Percentiles rank a stretch among this genome's conserved stretches.
These are phyloP conservation scores for Ogataea pignaliae DNA, from an alignment of 805 yeast genomes.

Conservation along the genomic window DNA sequence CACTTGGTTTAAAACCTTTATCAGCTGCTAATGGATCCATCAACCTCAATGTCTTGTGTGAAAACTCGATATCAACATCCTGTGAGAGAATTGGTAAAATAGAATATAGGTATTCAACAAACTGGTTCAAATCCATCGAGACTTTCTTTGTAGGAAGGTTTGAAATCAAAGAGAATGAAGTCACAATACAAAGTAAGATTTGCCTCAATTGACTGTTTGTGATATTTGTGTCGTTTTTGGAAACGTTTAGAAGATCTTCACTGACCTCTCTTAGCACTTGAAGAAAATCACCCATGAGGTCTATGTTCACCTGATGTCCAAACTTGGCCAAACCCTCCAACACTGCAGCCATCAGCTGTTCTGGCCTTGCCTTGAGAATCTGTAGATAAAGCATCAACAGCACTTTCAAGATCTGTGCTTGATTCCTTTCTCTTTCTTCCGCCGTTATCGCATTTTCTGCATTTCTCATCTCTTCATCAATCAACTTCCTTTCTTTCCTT, in stretches of 20 bases:
- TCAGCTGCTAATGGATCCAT: constrained; percentile 65
- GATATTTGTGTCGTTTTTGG: constrained; percentile 39
- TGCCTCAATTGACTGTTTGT: constrained; percentile 58
- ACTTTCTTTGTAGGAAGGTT: constrained; percentile 71
- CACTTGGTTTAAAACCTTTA: constrained; percentile 51
- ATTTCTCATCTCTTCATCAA: constrained; percentile 81
- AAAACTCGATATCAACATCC: constrained; percentile 82
- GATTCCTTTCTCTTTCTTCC: constrained; percentile 81
- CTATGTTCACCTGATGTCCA: constrained; percentile 91
- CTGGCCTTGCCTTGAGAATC: constrained; percentile 59
- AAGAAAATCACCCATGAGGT: constrained; percentile 85
- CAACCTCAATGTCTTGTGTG: constrained; percentile 73
- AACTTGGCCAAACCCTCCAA: constrained; percentile 87
- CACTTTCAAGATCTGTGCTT: constrained; percentile 75
- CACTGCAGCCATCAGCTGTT: constrained; percentile 74
- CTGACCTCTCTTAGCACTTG: constrained; percentile 85
- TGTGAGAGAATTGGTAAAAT: constrained; percentile 63
- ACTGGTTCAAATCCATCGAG: constrained; percentile 75
- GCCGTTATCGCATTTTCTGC: constrained; percentile 87
- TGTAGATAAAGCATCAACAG: constrained; percentile 73
- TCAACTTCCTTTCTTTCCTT: constrained; percentile 78
- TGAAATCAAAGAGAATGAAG: constrained; percentile 81
- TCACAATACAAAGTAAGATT: constrained; percentile 74
- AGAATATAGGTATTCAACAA: constrained; percentile 70
- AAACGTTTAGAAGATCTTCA: constrained; percentile 38